Conservation (phyloP, 2,329 filamentous ascomycete genomes). For the Sarocladium oryzae region DNA sequence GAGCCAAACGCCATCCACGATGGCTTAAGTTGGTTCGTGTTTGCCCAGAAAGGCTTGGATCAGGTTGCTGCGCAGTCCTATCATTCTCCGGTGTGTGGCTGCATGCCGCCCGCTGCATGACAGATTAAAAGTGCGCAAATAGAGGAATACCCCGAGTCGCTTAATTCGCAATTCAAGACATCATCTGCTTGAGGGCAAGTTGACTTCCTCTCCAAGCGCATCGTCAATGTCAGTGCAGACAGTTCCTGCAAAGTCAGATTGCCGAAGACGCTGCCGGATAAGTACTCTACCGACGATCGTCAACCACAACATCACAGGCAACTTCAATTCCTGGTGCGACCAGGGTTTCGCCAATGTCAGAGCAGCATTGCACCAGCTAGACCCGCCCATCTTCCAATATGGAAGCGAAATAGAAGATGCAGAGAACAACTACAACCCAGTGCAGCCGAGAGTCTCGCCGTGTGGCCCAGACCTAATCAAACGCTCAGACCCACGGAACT, state of each 20-base stretch:
- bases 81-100: too few relatives aligned
- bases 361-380: constrained; percentile 4
- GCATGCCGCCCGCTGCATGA: too few relatives aligned
- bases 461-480: constrained; percentile 6
- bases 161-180: too few relatives aligned
- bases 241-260: neutral
- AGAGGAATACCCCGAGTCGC: too few relatives aligned
- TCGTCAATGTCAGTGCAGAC: too few relatives aligned
- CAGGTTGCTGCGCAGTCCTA: too few relatives aligned
- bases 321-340: neutral
- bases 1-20: too few relatives aligned
- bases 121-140: too few relatives aligned
- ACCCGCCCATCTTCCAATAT: neutral
- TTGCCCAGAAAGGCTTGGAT: too few relatives aligned
- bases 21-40: too few relatives aligned
- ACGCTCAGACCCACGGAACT: neutral
- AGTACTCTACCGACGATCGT: neutral
- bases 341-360: constrained; percentile 4
- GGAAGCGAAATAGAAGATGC: constrained; percentile 10
- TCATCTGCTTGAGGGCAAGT: too few relatives aligned
- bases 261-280: constrained; percentile 2
- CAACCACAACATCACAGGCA: neutral
- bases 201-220: too few relatives aligned
- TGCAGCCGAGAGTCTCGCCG: constrained; percentile 11
- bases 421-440: constrained; percentile 9